Percentiles rank a stretch among this genome's conserved stretches.
These are phyloP conservation scores for Mallotus repandus DNA, from an alignment of 441 rosid species.

Conservation along the genomic window DNA sequence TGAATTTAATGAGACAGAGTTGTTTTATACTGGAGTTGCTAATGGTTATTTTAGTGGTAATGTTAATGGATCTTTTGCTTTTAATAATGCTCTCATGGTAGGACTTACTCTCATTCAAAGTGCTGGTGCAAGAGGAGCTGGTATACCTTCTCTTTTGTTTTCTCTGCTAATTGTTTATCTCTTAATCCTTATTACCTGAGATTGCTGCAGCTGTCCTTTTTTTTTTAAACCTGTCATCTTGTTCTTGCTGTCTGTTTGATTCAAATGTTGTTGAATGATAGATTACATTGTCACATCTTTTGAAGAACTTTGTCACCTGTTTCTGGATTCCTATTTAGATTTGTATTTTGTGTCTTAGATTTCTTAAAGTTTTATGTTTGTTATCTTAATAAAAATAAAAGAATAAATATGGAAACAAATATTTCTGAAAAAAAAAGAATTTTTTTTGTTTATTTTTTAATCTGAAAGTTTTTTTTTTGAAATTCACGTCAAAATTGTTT, in stretches of 20 bases:
- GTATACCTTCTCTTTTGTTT: conserved; percentile 27
- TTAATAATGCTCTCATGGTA: conserved; percentile 57
- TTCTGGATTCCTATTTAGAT: conserved; percentile 5
- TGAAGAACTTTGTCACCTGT: neutral
- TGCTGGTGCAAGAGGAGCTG: conserved; percentile 86
- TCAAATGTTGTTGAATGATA: neutral
- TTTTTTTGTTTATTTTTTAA: neutral
- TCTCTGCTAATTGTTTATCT: neutral
- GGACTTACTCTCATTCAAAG: conserved; percentile 83
- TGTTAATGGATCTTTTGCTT: conserved; percentile 51
- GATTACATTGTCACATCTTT: conserved; percentile 2
- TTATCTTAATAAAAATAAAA: neutral
- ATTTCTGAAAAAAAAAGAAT: neutral
- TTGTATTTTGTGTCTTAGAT: neutral
- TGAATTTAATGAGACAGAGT: conserved; percentile 59
- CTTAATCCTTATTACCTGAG: neutral
- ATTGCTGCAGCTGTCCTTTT: neutral
- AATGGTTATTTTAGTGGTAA: conserved; percentile 26
- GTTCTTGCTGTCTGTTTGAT: neutral
- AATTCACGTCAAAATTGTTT: conserved; percentile 3
- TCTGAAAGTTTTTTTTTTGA: neutral
- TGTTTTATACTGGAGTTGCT: conserved; percentile 42
- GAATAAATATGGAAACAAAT: neutral
- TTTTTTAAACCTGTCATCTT: neutral
- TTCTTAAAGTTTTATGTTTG: no score